Evolutionary conservation across 1,284 basidiomycete species (phyloP).

Genomic region (Sanghuangporus weigelae): DNA sequence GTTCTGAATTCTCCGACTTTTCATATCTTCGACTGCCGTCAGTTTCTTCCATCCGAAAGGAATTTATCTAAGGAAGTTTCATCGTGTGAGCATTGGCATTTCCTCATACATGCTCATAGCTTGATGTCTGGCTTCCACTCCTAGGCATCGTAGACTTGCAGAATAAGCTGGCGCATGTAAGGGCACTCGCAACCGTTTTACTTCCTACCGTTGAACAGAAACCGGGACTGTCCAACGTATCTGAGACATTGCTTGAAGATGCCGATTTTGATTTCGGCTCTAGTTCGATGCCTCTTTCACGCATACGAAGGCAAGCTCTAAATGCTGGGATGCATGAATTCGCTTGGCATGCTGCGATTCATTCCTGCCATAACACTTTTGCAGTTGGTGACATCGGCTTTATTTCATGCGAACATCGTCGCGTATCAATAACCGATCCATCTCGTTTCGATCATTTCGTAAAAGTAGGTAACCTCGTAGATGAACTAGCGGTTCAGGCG

Average conservation of each 20-base stretch:
- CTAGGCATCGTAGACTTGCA: conserved; percentile 5
- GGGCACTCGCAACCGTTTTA: conserved; percentile 32
- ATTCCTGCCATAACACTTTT: conserved; percentile 31
- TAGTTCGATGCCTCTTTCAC: conserved; percentile 30
- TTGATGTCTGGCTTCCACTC: background rate
- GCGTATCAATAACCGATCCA: background rate
- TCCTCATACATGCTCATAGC: background rate
- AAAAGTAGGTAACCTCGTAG: conserved; percentile 35
- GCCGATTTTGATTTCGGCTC: conserved; percentile 24
- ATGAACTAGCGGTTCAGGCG: conserved; percentile 20
- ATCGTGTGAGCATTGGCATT: background rate
- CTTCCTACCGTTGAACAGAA: conserved; percentile 31
- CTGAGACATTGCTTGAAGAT: conserved; percentile 31
- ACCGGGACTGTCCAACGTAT: conserved; percentile 27
- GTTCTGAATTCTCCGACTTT: background rate
- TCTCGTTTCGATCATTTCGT: conserved; percentile 33
- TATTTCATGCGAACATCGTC: conserved; percentile 27
- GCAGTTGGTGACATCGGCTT: conserved; percentile 44
- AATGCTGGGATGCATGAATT: conserved; percentile 33
- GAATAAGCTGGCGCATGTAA: conserved; percentile 27
- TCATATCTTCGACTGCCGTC: background rate
- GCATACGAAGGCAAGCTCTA: conserved; percentile 36
- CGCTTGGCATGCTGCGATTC: conserved; percentile 38
- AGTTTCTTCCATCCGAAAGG: conserved; percentile 21
- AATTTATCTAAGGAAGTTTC: conserved; percentile 25